These are phyloP conservation scores for Tylopilus felleus DNA, from an alignment of 768 basidiomycete species.

Conservation along the genomic window DNA sequence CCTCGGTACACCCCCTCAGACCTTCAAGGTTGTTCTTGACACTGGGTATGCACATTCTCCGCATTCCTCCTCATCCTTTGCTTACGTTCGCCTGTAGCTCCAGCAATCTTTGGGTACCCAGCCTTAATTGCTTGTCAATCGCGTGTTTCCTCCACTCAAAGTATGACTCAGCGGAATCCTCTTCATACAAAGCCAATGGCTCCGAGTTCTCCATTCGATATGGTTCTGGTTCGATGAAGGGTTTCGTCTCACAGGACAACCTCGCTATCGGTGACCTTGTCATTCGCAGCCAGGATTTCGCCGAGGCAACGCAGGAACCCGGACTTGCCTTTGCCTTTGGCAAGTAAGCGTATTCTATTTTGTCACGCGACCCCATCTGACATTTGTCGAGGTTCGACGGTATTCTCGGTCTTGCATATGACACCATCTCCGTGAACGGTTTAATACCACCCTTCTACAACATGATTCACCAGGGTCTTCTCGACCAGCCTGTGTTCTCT, in stretches of 20 bases:
- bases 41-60: slow-evolving; percentile 57
- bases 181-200: slow-evolving; percentile 88
- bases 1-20: slow-evolving; percentile 82
- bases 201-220: slow-evolving; percentile 88
- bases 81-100: slow-evolving; percentile 46
- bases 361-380: not conserved
- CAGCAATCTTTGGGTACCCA: slow-evolving; percentile 94
- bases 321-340: slow-evolving; percentile 97
- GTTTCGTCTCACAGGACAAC: slow-evolving; percentile 84
- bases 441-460: slow-evolving; percentile 93
- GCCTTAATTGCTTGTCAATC: slow-evolving; percentile 75
- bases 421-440: slow-evolving; percentile 93
- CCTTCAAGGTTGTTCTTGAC: slow-evolving; percentile 92
- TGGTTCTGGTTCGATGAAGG: slow-evolving; percentile 95
- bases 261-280: slow-evolving; percentile 79
- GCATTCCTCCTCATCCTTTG: slow-evolving; percentile 15
- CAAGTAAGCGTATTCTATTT: slow-evolving; percentile 52
- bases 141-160: slow-evolving; percentile 93
- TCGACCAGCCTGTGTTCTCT: slow-evolving; percentile 87
- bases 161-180: slow-evolving; percentile 78
- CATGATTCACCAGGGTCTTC: slow-evolving; percentile 78
- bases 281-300: slow-evolving; percentile 79
- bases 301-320: slow-evolving; percentile 94
- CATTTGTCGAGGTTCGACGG: slow-evolving; percentile 75
- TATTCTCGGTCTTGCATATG: slow-evolving; percentile 89